These are phyloP conservation scores for Fusarium chlamydosporum DNA, from an alignment of 2,329 filamentous ascomycete genomes.

Conservation along the genomic window DNA sequence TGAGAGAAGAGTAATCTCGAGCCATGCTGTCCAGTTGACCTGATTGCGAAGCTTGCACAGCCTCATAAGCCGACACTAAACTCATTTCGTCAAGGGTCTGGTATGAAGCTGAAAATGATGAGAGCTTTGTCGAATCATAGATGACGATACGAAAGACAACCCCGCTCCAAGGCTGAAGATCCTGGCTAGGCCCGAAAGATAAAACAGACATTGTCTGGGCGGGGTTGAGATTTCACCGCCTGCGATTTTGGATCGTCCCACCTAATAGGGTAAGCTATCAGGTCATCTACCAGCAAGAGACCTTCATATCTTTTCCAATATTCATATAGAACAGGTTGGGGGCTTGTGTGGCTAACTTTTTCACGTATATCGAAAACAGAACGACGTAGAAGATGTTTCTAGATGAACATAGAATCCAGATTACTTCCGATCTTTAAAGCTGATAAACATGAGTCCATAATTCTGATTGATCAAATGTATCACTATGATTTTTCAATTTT, in stretches of 20 bases:
- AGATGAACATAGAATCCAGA: no score
- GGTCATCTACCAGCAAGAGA: no score
- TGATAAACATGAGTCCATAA: no score
- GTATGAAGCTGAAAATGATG: neutral
- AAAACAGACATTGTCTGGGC: neutral
- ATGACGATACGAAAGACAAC: neutral
- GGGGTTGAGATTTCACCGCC: neutral
- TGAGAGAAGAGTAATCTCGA: no score
- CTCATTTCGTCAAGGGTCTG: slow-evolving; percentile 4
- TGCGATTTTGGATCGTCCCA: neutral
- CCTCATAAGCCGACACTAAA: slow-evolving; percentile 1
- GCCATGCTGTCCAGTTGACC: neutral
- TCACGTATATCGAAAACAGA: no score
- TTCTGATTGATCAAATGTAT: no score
- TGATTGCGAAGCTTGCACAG: slow-evolving; percentile 11
- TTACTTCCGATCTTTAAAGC: no score
- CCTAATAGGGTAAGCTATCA: no score
- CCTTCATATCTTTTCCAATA: no score
- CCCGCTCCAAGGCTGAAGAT: slow-evolving; percentile 5
- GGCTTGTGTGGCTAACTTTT: no score
- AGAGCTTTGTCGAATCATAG: neutral
- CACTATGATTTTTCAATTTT: neutral
- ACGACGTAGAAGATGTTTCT: no score
- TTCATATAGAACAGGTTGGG: no score
- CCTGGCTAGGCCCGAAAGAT: neutral